Evolutionary conservation across 164 flowering plant genomes (phyloP).

Genomic region (Litsea cubeba): DNA sequence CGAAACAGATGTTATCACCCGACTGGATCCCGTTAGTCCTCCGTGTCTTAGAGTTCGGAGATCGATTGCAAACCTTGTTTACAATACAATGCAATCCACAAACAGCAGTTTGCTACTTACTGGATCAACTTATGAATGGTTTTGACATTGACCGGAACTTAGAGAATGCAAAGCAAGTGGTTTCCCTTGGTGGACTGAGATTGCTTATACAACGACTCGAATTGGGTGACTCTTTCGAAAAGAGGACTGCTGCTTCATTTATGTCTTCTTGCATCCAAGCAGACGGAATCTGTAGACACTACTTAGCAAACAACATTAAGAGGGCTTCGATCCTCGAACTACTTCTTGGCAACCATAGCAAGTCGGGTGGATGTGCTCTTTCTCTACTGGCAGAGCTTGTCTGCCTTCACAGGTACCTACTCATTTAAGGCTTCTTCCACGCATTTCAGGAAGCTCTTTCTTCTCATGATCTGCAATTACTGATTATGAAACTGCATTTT

Average conservation of each 20-base stretch:
- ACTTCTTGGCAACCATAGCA: slow-evolving; percentile 21
- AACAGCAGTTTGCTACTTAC: slow-evolving; percentile 55
- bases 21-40: slow-evolving; percentile 66
- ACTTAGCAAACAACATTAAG: slow-evolving; percentile 43
- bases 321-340: slow-evolving; percentile 43
- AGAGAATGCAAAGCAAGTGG: slow-evolving; percentile 54
- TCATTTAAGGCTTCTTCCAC: background rate
- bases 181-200: slow-evolving; percentile 55
- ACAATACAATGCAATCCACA: slow-evolving; percentile 44
- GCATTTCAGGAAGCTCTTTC: background rate
- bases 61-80: slow-evolving; percentile 50
- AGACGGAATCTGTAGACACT: slow-evolving; percentile 51
- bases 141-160: slow-evolving; percentile 50
- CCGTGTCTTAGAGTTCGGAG: slow-evolving; percentile 63
- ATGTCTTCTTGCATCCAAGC: slow-evolving; percentile 48
- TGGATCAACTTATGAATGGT: slow-evolving; percentile 55
- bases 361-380: slow-evolving; percentile 23
- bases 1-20: slow-evolving; percentile 55
- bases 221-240: slow-evolving; percentile 35
- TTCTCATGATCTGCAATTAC: background rate
- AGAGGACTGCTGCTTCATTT: slow-evolving; percentile 35
- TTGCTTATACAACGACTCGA: slow-evolving; percentile 41
- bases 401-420: slow-evolving; percentile 45
- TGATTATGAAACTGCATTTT: background rate
- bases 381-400: slow-evolving; percentile 43